Evolutionary conservation across 495 filamentous ascomycete genomes (phyloP).

Genomic region (Hamigera avellanea): DNA sequence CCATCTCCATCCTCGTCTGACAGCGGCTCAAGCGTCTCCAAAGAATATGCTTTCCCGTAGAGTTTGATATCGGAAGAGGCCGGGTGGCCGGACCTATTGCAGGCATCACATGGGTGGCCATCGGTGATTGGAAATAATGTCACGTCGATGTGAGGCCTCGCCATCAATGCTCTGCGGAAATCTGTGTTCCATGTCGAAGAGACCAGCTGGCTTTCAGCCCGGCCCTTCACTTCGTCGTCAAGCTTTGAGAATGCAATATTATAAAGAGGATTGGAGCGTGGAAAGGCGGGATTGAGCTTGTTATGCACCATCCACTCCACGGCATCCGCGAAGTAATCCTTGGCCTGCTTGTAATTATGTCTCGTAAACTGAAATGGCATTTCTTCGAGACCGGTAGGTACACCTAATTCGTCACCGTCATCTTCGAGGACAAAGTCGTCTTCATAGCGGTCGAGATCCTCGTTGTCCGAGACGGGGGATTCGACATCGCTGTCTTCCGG

Average conservation of each 20-base stretch:
- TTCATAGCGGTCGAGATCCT: slow-evolving; percentile 49
- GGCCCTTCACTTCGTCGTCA: slow-evolving; percentile 55
- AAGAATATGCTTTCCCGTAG: slow-evolving; percentile 57
- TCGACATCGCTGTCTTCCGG: slow-evolving; percentile 25
- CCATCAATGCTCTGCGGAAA: slow-evolving; percentile 54
- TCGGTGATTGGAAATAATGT: slow-evolving; percentile 21
- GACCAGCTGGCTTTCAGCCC: slow-evolving; percentile 58
- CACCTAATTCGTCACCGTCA: slow-evolving; percentile 49
- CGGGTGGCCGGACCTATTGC: slow-evolving; percentile 57
- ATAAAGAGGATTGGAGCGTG: slow-evolving; percentile 53
- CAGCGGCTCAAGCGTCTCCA: slow-evolving; percentile 55
- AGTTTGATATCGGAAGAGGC: slow-evolving; percentile 53
- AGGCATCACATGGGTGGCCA: slow-evolving; percentile 57
- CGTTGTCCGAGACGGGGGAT: slow-evolving; percentile 21
- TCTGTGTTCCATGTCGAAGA: slow-evolving; percentile 62
- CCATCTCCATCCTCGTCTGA: slow-evolving; percentile 35
- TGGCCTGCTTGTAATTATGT: slow-evolving; percentile 53
- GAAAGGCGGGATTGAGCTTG: slow-evolving; percentile 66
- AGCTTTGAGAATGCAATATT: slow-evolving; percentile 62
- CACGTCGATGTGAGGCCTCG: slow-evolving; percentile 43
- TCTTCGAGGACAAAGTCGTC: slow-evolving; percentile 63
- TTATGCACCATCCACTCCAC: slow-evolving; percentile 77
- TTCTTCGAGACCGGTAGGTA: slow-evolving; percentile 36
- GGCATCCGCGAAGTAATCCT: slow-evolving; percentile 66
- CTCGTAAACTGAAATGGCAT: slow-evolving; percentile 65